phyloP scores from a whole-genome alignment of 2,329 filamentous ascomycete species.

The Talaromyces sp. region DNA sequence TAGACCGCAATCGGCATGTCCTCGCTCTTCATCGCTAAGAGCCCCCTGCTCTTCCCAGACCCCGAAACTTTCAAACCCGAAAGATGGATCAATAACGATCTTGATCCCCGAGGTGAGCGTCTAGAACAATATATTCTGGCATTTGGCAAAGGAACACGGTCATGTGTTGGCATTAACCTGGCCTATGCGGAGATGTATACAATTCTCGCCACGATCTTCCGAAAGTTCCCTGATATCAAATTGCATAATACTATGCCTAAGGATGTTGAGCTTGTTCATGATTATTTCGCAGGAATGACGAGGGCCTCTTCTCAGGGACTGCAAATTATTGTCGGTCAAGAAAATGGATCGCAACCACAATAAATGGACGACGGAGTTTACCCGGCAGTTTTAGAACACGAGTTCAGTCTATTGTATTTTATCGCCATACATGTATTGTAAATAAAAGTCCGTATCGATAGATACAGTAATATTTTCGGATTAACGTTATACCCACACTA shows the following conservation, averaged over 20 bases:
- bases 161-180: constrained; percentile 32
- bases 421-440: background rate
- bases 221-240: constrained; percentile 19
- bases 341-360: background rate
- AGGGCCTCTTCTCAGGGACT: constrained; percentile 9
- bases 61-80: constrained; percentile 28
- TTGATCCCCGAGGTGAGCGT: constrained; percentile 15
- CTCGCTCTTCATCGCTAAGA: constrained; percentile 20
- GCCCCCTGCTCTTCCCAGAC: constrained; percentile 25
- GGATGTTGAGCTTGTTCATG: constrained; percentile 25
- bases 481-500: background rate
- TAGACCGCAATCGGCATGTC: constrained; percentile 20
- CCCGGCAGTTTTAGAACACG: too few relatives aligned
- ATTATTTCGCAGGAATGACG: constrained; percentile 22
- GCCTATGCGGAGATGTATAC: constrained; percentile 29
- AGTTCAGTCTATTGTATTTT: background rate
- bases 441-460: background rate
- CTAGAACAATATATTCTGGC: constrained; percentile 21
- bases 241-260: constrained; percentile 22
- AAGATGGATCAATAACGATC: constrained; percentile 28
- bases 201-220: constrained; percentile 22
- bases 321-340: constrained; percentile 5
- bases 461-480: background rate
- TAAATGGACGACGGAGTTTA: background rate
- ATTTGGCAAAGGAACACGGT: constrained; percentile 26